These are phyloP conservation scores for Zygosaccharomyces gambellarensis DNA, from an alignment of 805 yeast species.

Conservation along the genomic window DNA sequence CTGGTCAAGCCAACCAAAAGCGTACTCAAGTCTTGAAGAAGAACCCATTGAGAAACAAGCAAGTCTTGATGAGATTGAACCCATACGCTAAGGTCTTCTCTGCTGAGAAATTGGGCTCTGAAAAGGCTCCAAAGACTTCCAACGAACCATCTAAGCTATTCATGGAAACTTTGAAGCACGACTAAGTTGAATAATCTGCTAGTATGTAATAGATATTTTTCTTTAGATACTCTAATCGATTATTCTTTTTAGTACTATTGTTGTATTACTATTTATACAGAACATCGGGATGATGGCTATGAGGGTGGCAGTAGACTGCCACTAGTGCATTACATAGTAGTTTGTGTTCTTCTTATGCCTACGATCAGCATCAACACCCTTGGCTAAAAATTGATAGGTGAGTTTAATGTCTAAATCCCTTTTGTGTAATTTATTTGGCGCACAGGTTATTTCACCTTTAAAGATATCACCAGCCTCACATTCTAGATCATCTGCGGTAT, in stretches of 20 bases:
- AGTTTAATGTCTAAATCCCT: constrained; percentile 86
- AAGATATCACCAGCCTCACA: constrained; percentile 71
- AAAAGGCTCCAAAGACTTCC: constrained; percentile 62
- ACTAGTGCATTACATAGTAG: constrained; percentile 66
- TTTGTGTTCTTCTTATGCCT: constrained; percentile 57
- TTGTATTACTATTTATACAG: neutral
- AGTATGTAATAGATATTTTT: neutral
- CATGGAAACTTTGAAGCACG: constrained; percentile 61
- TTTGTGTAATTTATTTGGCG: constrained; percentile 75
- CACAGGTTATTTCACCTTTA: constrained; percentile 64
- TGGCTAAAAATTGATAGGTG: constrained; percentile 43
- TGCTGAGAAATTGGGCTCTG: constrained; percentile 84
- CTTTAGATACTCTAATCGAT: constrained; percentile 1
- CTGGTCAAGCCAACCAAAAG: constrained; percentile 91
- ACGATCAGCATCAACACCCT: constrained; percentile 42
- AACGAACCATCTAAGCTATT: constrained; percentile 70
- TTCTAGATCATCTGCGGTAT: constrained; percentile 74
- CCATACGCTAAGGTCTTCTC: constrained; percentile 98
- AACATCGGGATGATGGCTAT: neutral
- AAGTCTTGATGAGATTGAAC: constrained; percentile 95
- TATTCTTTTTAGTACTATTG: neutral
- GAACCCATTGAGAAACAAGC: constrained; percentile 99
- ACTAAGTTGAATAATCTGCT: constrained; percentile 33
- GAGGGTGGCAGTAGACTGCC: neutral
- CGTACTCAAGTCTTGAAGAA: constrained; percentile 94